Base-by-base conservation (phyloP, 2,329 filamentous ascomycete genomes). In the Clarireedia sp. region DNA sequence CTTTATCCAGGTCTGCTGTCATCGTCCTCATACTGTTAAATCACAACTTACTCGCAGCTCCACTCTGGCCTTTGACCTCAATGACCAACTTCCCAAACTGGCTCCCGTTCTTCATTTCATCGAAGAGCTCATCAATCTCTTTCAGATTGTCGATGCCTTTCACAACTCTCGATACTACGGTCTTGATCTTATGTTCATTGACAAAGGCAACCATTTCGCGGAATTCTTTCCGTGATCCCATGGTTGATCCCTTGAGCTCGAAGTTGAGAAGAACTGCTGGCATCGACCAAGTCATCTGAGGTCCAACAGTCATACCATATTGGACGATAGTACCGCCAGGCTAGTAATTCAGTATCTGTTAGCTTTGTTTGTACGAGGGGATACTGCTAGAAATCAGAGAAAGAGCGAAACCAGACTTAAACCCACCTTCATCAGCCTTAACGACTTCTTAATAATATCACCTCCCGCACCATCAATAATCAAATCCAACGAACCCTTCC, bases 21-120 rank as follows among this genome's bases (percentile, higher is more conserved):
- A 4, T 12, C 12, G 29, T 10, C 29, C 1, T 33, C 10, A 14
- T 33, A 10, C 29, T 33, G 12, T 12, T 12, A 12, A 33, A 33
- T 58, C 54, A 66, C 41, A 66, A 57, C 57, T 66, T 66, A 54
- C 63, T 60, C 43, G 48, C 33, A 29, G 14, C 48, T 10, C 43
- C 53, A 26, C 56, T 57, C 3, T 19, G 19, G 0, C 29, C 24
- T 19, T 53, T 76, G 64, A 91, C 79, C 64, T 89, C 81, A 61
- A 96, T 81, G 1, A 96, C 90, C 64, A 97, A 71, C 73, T 97
- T 97, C 10, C 92, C 94, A 75, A 97, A 96, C 71, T 97, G 92
- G 59, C 74, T 83, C 0, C 86, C 89, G 5, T 82, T 80, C 68
- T 88, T 89, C 82, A 97, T 95, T 50, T 96, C 90, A 41, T 89